These are phyloP conservation scores for Quercus lobata DNA, from an alignment of 331 rosid species.

Conservation along the genomic window DNA sequence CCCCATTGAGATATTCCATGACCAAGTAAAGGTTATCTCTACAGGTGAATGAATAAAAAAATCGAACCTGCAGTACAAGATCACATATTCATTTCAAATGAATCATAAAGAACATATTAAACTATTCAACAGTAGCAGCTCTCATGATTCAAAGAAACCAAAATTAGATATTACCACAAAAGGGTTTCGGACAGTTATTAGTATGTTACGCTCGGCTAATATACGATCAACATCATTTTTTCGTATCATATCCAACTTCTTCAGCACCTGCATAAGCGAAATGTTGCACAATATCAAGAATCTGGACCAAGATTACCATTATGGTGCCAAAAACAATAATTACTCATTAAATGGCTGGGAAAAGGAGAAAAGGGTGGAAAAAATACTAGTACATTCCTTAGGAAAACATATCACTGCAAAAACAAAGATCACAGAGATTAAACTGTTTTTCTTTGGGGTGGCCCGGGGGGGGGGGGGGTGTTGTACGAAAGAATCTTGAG, in stretches of 20 bases:
- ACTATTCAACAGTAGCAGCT: not conserved
- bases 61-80: not conserved
- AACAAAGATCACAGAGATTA: not conserved
- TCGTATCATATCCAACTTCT: not conserved
- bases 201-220: not conserved
- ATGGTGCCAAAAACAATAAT: not conserved
- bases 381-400: not conserved
- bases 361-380: not conserved
- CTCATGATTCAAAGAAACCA: not conserved
- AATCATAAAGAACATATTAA: not conserved
- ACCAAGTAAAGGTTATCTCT: slow-evolving; percentile 6
- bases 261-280: not conserved
- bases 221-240: slow-evolving; percentile 2
- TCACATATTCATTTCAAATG: not conserved
- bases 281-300: not conserved
- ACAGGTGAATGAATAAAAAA: slow-evolving; percentile 5
- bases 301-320: not conserved
- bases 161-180: not conserved
- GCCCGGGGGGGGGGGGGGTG: too few species aligned
- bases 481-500: not conserved
- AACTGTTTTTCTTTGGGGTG: too few species aligned
- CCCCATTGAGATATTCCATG: slow-evolving; percentile 6
- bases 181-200: slow-evolving; percentile 6
- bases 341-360: not conserved
- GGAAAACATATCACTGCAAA: not conserved